Percentiles rank a stretch among this genome's conserved stretches.
phyloP scores from a whole-genome alignment of 306 rosid genomes.

The Ochetophila trinervis region DNA sequence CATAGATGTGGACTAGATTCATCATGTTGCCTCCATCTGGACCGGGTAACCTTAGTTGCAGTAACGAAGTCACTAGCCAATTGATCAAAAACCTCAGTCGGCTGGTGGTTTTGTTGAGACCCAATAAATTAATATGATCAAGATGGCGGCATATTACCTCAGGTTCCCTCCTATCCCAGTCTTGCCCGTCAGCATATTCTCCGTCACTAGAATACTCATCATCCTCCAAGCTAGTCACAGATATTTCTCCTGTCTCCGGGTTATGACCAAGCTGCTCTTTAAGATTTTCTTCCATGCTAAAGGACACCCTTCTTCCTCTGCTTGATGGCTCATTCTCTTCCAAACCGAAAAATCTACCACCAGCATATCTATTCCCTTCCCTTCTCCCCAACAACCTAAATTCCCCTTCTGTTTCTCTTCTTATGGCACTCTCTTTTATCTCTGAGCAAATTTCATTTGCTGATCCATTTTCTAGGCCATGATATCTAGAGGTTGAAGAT shows the following conservation, averaged over 20 bases:
- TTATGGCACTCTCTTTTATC: conserved; percentile 81
- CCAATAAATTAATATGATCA: conserved; percentile 78
- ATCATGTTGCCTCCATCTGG: conserved; percentile 43
- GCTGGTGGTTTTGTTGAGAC: conserved; percentile 84
- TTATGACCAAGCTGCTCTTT: conserved; percentile 46
- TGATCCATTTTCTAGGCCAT: conserved; percentile 50
- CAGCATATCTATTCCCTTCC: conserved; percentile 62
- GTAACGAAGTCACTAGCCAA: conserved; percentile 88
- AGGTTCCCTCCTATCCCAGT: conserved; percentile 64
- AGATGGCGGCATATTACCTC: conserved; percentile 71
- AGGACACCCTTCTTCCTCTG: conserved; percentile 78
- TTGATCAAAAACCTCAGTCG: conserved; percentile 84
- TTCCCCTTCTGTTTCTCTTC: conserved; percentile 97
- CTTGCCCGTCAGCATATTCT: conserved; percentile 67
- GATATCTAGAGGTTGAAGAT: conserved; percentile 40
- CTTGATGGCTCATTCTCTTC: conserved; percentile 62
- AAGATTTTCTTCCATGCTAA: conserved; percentile 68
- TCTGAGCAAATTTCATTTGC: conserved; percentile 49
- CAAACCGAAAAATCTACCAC: conserved; percentile 70
- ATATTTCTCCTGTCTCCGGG: conserved; percentile 58
- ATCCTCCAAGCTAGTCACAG: conserved; percentile 66
- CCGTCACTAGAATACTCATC: conserved; percentile 75
- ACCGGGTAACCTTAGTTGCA: conserved; percentile 65
- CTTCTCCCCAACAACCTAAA: conserved; percentile 84
- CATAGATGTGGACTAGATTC: conserved; percentile 76